phyloP scores from a whole-genome alignment of 177 flowering plant genomes.

The Vitis hybrid region DNA sequence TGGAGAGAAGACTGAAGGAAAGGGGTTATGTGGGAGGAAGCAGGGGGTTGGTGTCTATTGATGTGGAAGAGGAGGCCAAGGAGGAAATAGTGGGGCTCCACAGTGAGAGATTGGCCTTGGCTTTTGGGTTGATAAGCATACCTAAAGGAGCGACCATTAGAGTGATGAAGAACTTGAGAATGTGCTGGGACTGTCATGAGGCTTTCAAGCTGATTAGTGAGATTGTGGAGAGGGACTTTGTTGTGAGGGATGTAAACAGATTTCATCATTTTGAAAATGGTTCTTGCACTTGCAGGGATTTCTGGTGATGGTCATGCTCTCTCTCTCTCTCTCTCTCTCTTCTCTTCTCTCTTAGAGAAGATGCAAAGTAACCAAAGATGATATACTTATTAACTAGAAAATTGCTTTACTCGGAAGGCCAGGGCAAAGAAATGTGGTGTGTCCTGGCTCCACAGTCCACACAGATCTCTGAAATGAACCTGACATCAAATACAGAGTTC shows the following conservation, averaged over 20 bases:
- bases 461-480: too few species aligned
- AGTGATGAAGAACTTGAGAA: constrained; percentile 72
- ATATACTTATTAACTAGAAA: too few species aligned
- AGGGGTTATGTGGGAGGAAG: constrained; percentile 47
- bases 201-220: constrained; percentile 60
- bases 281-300: constrained; percentile 55
- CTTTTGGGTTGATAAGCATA: constrained; percentile 51
- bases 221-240: constrained; percentile 49
- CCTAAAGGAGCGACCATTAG: constrained; percentile 55
- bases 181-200: constrained; percentile 66
- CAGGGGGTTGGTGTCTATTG: constrained; percentile 46
- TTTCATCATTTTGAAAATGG: constrained; percentile 70
- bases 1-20: constrained; percentile 51
- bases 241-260: constrained; percentile 72
- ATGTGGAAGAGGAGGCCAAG: constrained; percentile 65
- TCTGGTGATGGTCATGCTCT: constrained; percentile 41
- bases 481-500: too few species aligned
- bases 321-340: neutral
- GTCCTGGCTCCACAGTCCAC: too few species aligned
- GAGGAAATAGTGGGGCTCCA: constrained; percentile 51
- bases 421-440: too few species aligned
- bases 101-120: constrained; percentile 73
- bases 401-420: too few species aligned
- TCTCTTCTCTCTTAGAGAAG: too few species aligned
- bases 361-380: too few species aligned